Evolutionary conservation across 2,329 filamentous ascomycete species (phyloP).

Genomic region (Ophidiomyces ophidiicola): DNA sequence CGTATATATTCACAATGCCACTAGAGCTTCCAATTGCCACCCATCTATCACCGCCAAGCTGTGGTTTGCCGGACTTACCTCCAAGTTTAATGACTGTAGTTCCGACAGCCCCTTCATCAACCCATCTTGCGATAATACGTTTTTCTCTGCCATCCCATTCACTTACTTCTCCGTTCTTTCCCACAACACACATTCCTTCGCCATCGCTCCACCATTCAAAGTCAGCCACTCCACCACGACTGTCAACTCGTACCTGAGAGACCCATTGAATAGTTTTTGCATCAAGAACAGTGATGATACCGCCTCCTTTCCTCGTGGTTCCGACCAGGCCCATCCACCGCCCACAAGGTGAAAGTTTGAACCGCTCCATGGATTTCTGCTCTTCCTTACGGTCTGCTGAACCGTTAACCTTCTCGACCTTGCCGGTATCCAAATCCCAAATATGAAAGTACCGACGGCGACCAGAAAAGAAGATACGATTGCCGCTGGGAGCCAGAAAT

Average conservation of each 20-base stretch:
- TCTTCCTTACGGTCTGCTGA: conserved; percentile 60
- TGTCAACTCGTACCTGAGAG: conserved; percentile 67
- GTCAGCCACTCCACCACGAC: conserved; percentile 71
- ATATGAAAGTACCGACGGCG: conserved; percentile 84
- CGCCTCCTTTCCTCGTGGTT: conserved; percentile 70
- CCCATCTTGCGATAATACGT: conserved; percentile 69
- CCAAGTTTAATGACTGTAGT: conserved; percentile 74
- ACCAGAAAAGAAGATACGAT: conserved; percentile 77
- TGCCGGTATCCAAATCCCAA: conserved; percentile 76
- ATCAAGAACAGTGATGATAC: conserved; percentile 74
- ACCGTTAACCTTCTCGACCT: conserved; percentile 67
- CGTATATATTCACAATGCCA: conserved; percentile 89
- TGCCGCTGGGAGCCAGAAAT: conserved; percentile 61
- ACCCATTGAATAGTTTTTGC: conserved; percentile 77
- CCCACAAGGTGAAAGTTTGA: conserved; percentile 77
- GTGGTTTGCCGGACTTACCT: conserved; percentile 27
- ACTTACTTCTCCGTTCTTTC: conserved; percentile 76
- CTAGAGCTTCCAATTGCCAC: conserved; percentile 74
- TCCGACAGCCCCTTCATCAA: conserved; percentile 77
- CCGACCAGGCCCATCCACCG: conserved; percentile 74
- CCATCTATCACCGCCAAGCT: conserved; percentile 68
- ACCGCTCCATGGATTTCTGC: conserved; percentile 81
- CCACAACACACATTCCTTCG: conserved; percentile 66
- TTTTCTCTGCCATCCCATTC: conserved; percentile 66
- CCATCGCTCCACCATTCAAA: conserved; percentile 88